A percentile compares a stretch with the other conserved stretches of the same genome.
Evolutionary conservation across 805 yeast genomes (phyloP).

Genomic region (Torulaspora maleeae): DNA sequence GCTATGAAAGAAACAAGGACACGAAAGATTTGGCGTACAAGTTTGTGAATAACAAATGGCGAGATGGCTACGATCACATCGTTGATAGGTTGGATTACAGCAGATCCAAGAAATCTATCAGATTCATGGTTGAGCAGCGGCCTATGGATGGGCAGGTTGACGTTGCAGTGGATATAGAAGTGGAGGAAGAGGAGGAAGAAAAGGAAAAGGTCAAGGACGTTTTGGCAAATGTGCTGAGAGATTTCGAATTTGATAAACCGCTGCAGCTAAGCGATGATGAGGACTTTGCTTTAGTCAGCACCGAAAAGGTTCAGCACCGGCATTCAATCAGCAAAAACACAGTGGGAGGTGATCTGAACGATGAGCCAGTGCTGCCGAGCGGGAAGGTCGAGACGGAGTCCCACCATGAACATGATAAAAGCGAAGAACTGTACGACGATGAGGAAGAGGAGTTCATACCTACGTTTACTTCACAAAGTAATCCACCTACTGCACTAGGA

Average conservation of each 20-base stretch:
- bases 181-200: conserved; percentile 41
- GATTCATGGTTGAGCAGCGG: background rate
- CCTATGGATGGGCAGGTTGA: conserved; percentile 15
- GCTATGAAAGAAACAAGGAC: conserved; percentile 64
- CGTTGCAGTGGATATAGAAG: conserved; percentile 13
- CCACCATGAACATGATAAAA: conserved; percentile 25
- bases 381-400: background rate
- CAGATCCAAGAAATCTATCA: conserved; percentile 22
- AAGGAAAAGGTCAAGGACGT: conserved; percentile 43
- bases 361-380: conserved; percentile 1
- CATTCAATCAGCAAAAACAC: conserved; percentile 12
- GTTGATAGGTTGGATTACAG: conserved; percentile 52
- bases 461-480: conserved; percentile 35
- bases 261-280: conserved; percentile 41
- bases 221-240: conserved; percentile 44
- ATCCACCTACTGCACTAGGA: background rate
- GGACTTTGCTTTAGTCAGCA: conserved; percentile 1
- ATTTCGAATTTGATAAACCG: conserved; percentile 51
- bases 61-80: conserved; percentile 71
- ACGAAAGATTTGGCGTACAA: conserved; percentile 57
- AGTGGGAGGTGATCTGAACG: background rate
- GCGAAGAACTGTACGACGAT: conserved; percentile 27
- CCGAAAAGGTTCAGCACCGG: conserved; percentile 8
- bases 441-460: conserved; percentile 51
- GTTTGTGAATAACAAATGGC: conserved; percentile 68